Conservation (phyloP, 2,329 filamentous ascomycete species). For the Fusarium odoratissimum region DNA sequence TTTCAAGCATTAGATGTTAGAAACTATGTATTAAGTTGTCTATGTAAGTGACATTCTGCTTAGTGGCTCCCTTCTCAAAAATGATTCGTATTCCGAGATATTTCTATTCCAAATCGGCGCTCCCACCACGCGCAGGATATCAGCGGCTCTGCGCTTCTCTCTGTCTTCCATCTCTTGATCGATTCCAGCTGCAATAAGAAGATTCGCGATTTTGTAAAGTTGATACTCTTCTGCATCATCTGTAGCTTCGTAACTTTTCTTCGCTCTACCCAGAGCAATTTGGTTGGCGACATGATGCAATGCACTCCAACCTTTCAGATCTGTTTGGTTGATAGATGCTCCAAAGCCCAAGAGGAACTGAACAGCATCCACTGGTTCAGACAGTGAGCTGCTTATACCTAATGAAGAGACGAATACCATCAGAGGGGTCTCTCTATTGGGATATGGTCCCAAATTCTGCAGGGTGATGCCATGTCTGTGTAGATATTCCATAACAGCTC, state of each 20-base stretch:
- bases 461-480: not conserved
- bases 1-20: not conserved
- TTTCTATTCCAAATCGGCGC: conserved; percentile 18
- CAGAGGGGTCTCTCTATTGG: not conserved
- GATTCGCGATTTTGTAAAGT: not conserved
- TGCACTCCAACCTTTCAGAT: conserved; percentile 9
- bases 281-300: conserved; percentile 17
- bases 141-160: conserved; percentile 1
- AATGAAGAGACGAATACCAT: conserved; percentile 1
- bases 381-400: fast-evolving
- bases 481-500: not conserved
- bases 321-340: conserved; percentile 2
- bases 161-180: conserved; percentile 14
- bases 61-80: not conserved
- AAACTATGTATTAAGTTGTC: not conserved
- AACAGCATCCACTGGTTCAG: not conserved
- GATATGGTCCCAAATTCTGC: not conserved
- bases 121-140: conserved; percentile 1
- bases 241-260: not conserved
- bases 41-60: not conserved
- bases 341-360: conserved; percentile 11
- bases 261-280: conserved; percentile 6
- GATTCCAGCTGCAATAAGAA: not conserved
- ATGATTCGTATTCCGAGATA: not conserved
- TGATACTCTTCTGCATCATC: not conserved